Evolutionary conservation across 257 asterid species (phyloP).

Genomic region (Marsdenia floribunda): DNA sequence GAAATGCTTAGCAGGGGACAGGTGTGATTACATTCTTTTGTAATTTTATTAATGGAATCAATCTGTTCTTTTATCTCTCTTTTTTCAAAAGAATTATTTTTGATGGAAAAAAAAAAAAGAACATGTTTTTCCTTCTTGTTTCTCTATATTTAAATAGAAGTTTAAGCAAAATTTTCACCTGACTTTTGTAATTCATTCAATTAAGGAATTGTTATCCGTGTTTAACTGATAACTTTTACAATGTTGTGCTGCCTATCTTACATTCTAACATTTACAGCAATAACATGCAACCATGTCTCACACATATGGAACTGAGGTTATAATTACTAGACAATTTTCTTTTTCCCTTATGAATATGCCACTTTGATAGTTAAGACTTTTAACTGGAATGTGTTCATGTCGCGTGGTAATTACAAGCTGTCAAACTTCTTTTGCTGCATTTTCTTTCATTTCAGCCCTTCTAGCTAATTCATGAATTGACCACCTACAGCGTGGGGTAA

Average conservation of each 20-base stretch:
- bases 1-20: slow-evolving; percentile 93
- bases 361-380: slow-evolving; percentile 4
- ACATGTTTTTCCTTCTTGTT: not conserved
- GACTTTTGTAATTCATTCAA: not conserved
- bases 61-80: not conserved
- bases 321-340: not conserved
- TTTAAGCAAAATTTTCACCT: not conserved
- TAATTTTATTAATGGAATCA: not conserved
- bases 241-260: not conserved
- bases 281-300: not conserved
- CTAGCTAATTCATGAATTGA: not conserved
- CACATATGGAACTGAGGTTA: not conserved
- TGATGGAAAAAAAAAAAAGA: not conserved
- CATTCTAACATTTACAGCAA: not conserved
- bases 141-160: not conserved
- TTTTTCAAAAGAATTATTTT: not conserved
- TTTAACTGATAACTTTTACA: not conserved
- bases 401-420: not conserved
- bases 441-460: not conserved
- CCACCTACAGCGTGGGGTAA: not conserved
- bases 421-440: slow-evolving; percentile 1
- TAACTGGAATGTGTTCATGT: not conserved
- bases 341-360: not conserved
- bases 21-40: slow-evolving; percentile 34
- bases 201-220: not conserved